Evolutionary conservation across 176 grass and related monocot species (phyloP).

Genomic region (Saccharum officinarum): DNA sequence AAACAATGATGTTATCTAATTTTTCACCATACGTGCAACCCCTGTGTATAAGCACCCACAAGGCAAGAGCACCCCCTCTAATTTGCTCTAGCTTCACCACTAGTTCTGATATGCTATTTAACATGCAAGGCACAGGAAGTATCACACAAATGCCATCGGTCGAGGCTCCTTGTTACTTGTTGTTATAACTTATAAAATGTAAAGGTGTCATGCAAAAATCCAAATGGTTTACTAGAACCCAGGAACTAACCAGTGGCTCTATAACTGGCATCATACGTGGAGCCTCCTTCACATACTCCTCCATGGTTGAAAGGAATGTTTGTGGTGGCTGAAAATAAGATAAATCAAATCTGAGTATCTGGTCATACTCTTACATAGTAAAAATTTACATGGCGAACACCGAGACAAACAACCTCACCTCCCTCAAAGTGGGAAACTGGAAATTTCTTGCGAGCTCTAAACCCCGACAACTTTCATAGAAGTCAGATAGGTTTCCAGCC

Average conservation of each 20-base stretch:
- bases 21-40: neutral
- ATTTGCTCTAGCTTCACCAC: neutral
- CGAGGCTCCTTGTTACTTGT: neutral
- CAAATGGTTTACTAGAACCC: neutral
- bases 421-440: constrained; percentile 92
- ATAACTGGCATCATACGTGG: constrained; percentile 76
- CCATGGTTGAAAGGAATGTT: constrained; percentile 92
- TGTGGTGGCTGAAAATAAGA: constrained; percentile 74
- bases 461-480: constrained; percentile 89
- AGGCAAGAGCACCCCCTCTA: neutral
- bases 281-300: constrained; percentile 94
- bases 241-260: constrained; percentile 68
- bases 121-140: neutral
- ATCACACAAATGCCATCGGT: constrained; percentile 1
- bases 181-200: constrained; percentile 6
- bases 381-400: neutral
- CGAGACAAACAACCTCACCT: constrained; percentile 43
- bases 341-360: constrained; percentile 28
- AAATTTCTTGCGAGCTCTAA: constrained; percentile 97
- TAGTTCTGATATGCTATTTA: neutral
- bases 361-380: constrained; percentile 8
- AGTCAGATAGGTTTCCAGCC: constrained; percentile 93
- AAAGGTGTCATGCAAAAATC: constrained; percentile 3
- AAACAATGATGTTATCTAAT: neutral
- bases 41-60: neutral